phyloP scores from a whole-genome alignment of 2,329 filamentous ascomycete genomes.

The Blastomyces parvus region DNA sequence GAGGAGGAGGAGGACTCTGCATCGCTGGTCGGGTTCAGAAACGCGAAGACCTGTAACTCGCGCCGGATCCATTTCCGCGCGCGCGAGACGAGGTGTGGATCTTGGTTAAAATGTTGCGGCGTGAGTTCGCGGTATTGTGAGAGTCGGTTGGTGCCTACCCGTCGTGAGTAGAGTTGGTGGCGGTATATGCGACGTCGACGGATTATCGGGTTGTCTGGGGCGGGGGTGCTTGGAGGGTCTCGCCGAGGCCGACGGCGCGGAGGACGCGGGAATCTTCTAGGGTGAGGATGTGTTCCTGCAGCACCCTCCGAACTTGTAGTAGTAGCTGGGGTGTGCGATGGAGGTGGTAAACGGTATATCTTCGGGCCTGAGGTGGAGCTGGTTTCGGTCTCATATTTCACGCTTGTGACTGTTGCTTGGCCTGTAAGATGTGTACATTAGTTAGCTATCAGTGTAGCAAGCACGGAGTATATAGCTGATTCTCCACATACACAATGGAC shows the following conservation, averaged over 20 bases:
- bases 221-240: constrained; percentile 19
- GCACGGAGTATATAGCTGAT: not conserved
- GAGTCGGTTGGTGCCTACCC: constrained; percentile 71
- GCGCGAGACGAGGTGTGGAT: constrained; percentile 60
- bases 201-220: constrained; percentile 39
- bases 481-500: constrained; percentile 64
- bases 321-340: constrained; percentile 13
- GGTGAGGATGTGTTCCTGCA: constrained; percentile 2
- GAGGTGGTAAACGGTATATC: constrained; percentile 46
- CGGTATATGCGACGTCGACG: constrained; percentile 65
- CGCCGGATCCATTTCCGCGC: constrained; percentile 74
- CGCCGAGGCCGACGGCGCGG: constrained; percentile 14
- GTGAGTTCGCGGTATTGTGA: constrained; percentile 68
- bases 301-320: constrained; percentile 4
- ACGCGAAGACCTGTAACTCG: constrained; percentile 77
- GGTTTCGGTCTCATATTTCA: constrained; percentile 55
- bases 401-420: constrained; percentile 45
- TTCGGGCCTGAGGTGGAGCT: constrained; percentile 43
- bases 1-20: constrained; percentile 13
- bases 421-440: constrained; percentile 27
- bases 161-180: constrained; percentile 61
- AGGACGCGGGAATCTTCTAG: constrained; percentile 1
- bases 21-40: constrained; percentile 19
- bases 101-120: constrained; percentile 53
- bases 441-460: not conserved